Evolutionary conservation across 2,329 filamentous ascomycete genomes (phyloP), one percentile per base, ranked within the genome.

Genomic region (Microcera coccophila): DNA sequence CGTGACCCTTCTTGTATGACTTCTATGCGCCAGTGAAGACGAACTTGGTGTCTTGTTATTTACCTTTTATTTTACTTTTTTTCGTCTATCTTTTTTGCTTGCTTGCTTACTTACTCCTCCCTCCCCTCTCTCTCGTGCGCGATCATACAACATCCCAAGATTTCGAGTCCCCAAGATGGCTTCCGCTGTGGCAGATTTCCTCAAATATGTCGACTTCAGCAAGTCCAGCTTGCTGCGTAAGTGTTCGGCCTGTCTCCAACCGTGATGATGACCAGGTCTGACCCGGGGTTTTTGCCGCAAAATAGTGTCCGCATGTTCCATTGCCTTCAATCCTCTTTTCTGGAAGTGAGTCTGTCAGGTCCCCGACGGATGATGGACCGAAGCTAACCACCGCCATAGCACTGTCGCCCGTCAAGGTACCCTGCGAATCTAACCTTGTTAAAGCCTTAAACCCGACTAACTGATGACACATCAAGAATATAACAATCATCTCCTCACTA

Each of bases 241-340:
- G 80, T 70, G 29, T n/a, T 20, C 10, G 11, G 28, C 16, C 39
- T 31, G 26, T 18, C 14, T 21, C 24, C 21, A 21, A 15, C 36
- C 16, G 24, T 34, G 21, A 26, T 24, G 34, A 18, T 31, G 14
- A 36, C 45, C 41, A 38, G 36, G 20, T 48, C 50, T 58, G 41
- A 59, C 47, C 18, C 10, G 12, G 39, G 16, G 2, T 36, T 15
- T 38, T 49, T 45, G 28, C 37, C 38, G n/a, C 41, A 33, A n/a
- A 44, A 37, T 44, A 95, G 90, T 93, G 55, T 87, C 89, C 55
- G 87, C 84, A 36, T 76, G 75, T 42, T 79, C 87, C 40, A 95
- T 98, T 69, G 78, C 84, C 37, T 97, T 98, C 71, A 98, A 98
- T 69, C 93, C 93, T 17, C 84, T 93, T n/a, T 97, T 96, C 69